Conservation (phyloP, 1,284 basidiomycete species). For the Ustilago sp. region DNA sequence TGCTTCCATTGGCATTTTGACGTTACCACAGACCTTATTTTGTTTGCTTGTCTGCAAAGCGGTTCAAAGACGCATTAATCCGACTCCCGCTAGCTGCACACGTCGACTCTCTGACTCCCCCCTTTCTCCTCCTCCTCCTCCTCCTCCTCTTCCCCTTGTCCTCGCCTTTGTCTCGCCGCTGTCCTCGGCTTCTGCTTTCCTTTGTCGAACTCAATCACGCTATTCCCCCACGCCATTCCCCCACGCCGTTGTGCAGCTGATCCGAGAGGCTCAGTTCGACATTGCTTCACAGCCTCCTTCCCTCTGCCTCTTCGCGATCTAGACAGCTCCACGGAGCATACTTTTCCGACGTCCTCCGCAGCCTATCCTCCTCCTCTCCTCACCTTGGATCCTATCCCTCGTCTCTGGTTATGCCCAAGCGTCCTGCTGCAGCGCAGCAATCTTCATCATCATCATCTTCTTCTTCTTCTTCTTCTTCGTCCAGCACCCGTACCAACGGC, state of each 20-base stretch:
- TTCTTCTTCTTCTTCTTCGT: slow-evolving; percentile 7
- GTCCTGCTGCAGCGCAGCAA: slow-evolving; percentile 15
- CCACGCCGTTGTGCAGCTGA: slow-evolving; percentile 12
- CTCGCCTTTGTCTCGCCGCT: slow-evolving; percentile 7
- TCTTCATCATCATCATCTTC: slow-evolving; percentile 5
- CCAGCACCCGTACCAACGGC: not conserved
- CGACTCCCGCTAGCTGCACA: not conserved
- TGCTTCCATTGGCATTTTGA: not conserved
- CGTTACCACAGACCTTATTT: not conserved
- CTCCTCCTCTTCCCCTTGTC: not conserved
- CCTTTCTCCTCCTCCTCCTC: not conserved
- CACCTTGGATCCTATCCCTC: slow-evolving; percentile 1
- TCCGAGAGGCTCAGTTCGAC: slow-evolving; percentile 8
- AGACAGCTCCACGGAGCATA: slow-evolving; percentile 8
- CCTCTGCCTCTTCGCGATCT: not conserved
- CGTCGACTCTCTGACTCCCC: not conserved
- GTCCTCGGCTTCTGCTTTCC: not conserved
- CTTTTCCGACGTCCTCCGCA: not conserved
- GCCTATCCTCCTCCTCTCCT: not conserved
- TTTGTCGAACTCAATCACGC: not conserved
- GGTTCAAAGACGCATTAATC: not conserved
- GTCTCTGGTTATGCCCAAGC: slow-evolving; percentile 28
- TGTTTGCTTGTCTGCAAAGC: not conserved
- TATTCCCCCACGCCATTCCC: not conserved
- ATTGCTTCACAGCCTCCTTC: not conserved